These are phyloP conservation scores for Drechslerella coelobrocha DNA, from an alignment of 2,329 filamentous ascomycete genomes.

Conservation along the genomic window DNA sequence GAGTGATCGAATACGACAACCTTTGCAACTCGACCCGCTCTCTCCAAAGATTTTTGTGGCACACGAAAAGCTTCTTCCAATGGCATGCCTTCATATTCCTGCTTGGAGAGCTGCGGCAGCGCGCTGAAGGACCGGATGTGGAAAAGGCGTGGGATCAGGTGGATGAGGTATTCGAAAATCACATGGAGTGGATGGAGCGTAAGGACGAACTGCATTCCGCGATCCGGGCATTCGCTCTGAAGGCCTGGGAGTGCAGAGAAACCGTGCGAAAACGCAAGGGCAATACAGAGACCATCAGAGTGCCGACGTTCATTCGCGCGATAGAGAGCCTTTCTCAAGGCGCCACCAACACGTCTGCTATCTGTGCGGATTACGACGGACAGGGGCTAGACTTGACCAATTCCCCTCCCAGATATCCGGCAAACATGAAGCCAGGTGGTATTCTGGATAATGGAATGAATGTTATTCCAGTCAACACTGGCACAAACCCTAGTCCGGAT, in stretches of 20 bases:
- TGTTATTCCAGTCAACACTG: neutral
- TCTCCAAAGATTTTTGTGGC: slow-evolving; percentile 56
- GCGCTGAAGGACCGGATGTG: slow-evolving; percentile 53
- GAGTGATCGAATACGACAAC: slow-evolving; percentile 58
- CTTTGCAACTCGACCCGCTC: slow-evolving; percentile 54
- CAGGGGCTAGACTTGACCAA: neutral
- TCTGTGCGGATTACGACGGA: too few species aligned
- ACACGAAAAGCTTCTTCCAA: slow-evolving; percentile 57
- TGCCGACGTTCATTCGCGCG: slow-evolving; percentile 29
- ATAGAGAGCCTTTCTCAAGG: slow-evolving; percentile 10
- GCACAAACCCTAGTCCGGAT: slow-evolving; percentile 1
- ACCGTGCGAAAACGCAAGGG: slow-evolving; percentile 13
- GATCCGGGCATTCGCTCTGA: slow-evolving; percentile 56
- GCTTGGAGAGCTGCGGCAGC: slow-evolving; percentile 55
- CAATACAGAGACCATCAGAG: slow-evolving; percentile 5
- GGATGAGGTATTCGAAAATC: slow-evolving; percentile 55
- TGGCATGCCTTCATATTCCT: slow-evolving; percentile 57
- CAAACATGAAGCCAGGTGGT: neutral
- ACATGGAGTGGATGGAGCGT: slow-evolving; percentile 55
- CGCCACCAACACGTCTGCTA: neutral
- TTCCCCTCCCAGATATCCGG: neutral
- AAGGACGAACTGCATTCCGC: slow-evolving; percentile 55
- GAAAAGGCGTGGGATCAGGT: slow-evolving; percentile 55
- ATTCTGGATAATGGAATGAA: neutral
- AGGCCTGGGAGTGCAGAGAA: slow-evolving; percentile 56